These are phyloP conservation scores for Candida insectorum DNA, from an alignment of 805 yeast species.

Conservation along the genomic window DNA sequence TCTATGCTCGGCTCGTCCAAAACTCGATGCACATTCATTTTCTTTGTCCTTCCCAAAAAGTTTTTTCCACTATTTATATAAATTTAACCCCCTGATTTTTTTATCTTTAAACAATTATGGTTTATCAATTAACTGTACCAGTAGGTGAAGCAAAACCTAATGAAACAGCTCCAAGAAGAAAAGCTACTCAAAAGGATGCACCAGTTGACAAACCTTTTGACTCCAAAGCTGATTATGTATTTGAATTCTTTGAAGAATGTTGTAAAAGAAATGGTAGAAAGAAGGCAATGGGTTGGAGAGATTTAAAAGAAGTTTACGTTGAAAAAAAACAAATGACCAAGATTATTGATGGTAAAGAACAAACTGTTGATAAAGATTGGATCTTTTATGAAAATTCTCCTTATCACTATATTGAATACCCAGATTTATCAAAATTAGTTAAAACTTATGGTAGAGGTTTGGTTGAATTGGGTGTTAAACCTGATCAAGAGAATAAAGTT, in stretches of 20 bases:
- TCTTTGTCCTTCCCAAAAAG: too few species aligned
- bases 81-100: too few species aligned
- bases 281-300: slow-evolving; percentile 75
- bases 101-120: too few species aligned
- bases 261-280: slow-evolving; percentile 52
- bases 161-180: slow-evolving; percentile 83
- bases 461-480: slow-evolving; percentile 64
- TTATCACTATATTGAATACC: slow-evolving; percentile 64
- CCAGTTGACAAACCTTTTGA: slow-evolving; percentile 61
- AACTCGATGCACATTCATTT: too few species aligned
- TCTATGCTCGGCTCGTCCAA: too few species aligned
- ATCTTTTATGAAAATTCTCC: slow-evolving; percentile 72
- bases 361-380: slow-evolving; percentile 82
- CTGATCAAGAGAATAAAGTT: slow-evolving; percentile 56
- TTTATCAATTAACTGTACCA: slow-evolving; percentile 41
- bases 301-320: slow-evolving; percentile 64
- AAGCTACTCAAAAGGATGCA: slow-evolving; percentile 46
- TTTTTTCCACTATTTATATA: too few species aligned
- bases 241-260: slow-evolving; percentile 65
- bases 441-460: slow-evolving; percentile 72
- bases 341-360: slow-evolving; percentile 71
- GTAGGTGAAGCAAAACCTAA: slow-evolving; percentile 72
- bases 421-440: slow-evolving; percentile 49
- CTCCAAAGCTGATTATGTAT: slow-evolving; percentile 62
- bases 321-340: slow-evolving; percentile 76